phyloP scores from a whole-genome alignment of 2,329 filamentous ascomycete genomes.

The Fusarium solani-melongenae region DNA sequence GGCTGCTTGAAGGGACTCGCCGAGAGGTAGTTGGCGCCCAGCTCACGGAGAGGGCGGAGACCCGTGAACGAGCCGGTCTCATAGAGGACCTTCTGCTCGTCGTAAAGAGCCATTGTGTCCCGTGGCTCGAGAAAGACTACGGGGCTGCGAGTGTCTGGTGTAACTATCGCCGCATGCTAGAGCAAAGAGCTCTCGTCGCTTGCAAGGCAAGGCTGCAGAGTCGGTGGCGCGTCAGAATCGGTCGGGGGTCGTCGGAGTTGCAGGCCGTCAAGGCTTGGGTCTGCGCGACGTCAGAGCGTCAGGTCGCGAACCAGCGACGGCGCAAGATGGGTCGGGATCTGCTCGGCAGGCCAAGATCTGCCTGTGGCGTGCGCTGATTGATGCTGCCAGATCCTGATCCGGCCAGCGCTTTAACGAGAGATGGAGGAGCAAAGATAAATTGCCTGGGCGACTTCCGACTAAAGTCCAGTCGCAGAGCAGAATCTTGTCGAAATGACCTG shows the following conservation, averaged over 20 bases:
- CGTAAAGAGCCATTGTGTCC: slow-evolving; percentile 45
- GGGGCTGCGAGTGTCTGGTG: slow-evolving; percentile 55
- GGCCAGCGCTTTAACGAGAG: slow-evolving; percentile 5
- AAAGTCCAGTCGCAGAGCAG: slow-evolving; percentile 12
- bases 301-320: slow-evolving; percentile 8
- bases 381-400: slow-evolving; percentile 19
- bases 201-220: slow-evolving; percentile 2
- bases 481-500: slow-evolving; percentile 30
- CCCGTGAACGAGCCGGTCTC: slow-evolving; percentile 72
- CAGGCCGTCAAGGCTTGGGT: slow-evolving; percentile 12
- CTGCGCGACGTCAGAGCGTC: slow-evolving; percentile 30
- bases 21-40: slow-evolving; percentile 71
- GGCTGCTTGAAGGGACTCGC: slow-evolving; percentile 70
- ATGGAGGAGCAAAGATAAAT: not conserved
- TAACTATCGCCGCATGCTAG: slow-evolving; percentile 52
- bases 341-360: slow-evolving; percentile 6
- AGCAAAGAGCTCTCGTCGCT: slow-evolving; percentile 5
- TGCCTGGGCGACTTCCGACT: slow-evolving; percentile 28
- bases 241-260: not conserved
- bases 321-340: slow-evolving; percentile 9
- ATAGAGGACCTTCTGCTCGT: slow-evolving; percentile 60
- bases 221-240: slow-evolving; percentile 25
- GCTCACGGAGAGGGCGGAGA: slow-evolving; percentile 60
- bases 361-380: not conserved
- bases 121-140: slow-evolving; percentile 9